A percentile compares a stretch with the other conserved stretches of the same genome.
These are phyloP conservation scores for Populus euphratica DNA, from an alignment of 345 rosid species.

Conservation along the genomic window DNA sequence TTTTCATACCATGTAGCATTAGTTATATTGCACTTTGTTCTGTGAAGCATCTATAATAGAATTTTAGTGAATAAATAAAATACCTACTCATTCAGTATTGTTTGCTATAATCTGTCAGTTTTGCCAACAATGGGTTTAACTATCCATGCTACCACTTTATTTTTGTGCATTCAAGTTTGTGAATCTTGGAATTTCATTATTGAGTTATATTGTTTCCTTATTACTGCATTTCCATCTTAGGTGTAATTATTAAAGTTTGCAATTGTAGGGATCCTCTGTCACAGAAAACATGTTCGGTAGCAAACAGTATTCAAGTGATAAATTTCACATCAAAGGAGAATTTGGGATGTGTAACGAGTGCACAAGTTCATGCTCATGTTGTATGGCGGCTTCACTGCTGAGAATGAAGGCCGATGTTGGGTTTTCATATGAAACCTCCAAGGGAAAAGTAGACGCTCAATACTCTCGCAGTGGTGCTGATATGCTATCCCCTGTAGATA, in stretches of 20 bases:
- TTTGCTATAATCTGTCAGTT: not conserved
- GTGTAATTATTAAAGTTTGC: no score
- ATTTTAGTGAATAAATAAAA: not conserved
- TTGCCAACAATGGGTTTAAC: not conserved
- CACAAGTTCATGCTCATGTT: constrained; percentile 12
- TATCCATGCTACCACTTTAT: not conserved
- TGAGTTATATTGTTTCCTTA: not conserved
- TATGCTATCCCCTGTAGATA: constrained; percentile 1
- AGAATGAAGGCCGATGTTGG: constrained; percentile 6
- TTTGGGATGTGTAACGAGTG: constrained; percentile 5
- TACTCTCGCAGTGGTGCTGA: constrained; percentile 11
- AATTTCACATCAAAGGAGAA: constrained; percentile 9
- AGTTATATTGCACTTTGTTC: not conserved
- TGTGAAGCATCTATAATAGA: not conserved
- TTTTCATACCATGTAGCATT: not conserved
- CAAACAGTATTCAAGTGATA: not conserved
- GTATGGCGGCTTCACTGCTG: constrained; percentile 12
- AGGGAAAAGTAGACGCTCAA: constrained; percentile 9
- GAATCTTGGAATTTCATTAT: not conserved
- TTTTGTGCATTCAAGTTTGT: not conserved
- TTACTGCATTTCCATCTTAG: not conserved
- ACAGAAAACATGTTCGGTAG: not conserved
- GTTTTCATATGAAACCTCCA: constrained; percentile 11
- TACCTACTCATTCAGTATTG: not conserved
- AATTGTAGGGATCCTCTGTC: constrained; percentile 12